Evolutionary conservation across 495 filamentous ascomycete genomes (phyloP).

Genomic region (Oleoguttula mirabilis): DNA sequence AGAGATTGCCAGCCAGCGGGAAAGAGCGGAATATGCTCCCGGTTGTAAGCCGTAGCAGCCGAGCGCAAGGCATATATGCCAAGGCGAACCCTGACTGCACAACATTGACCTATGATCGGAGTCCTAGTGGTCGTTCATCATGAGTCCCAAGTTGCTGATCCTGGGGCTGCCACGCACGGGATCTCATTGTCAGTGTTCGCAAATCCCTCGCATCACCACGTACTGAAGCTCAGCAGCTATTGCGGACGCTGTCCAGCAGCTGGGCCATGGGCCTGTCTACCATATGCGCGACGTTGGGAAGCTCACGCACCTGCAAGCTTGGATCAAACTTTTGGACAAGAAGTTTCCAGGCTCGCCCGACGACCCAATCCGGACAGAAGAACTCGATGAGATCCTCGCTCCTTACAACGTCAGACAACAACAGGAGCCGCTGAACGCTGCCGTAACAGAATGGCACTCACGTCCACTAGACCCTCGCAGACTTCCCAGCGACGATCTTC

Average conservation of each 20-base stretch:
- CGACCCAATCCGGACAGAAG: not conserved
- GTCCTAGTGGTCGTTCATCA: too few relatives aligned
- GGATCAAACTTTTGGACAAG: not conserved
- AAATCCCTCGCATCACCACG: not conserved
- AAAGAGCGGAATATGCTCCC: too few relatives aligned
- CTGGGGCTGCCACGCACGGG: constrained; percentile 27
- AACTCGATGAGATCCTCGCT: not conserved
- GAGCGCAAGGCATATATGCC: too few relatives aligned
- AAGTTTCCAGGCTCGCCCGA: not conserved
- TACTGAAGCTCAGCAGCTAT: not conserved
- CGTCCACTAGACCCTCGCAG: not conserved
- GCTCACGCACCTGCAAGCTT: not conserved
- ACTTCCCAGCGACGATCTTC: constrained; percentile 3
- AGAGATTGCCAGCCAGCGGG: too few relatives aligned
- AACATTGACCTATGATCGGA: too few relatives aligned
- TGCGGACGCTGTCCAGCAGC: not conserved
- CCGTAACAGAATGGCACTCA: not conserved
- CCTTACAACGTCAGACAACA: not conserved
- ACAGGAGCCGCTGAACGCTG: not conserved
- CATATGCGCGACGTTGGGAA: not conserved
- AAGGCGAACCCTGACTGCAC: too few relatives aligned
- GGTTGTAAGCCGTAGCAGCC: too few relatives aligned
- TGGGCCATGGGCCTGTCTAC: not conserved
- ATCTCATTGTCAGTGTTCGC: not conserved
- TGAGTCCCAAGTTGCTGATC: constrained; percentile 54